Percentiles rank a stretch among this genome's conserved stretches.
Conservation (phyloP, 1,139 yeast genomes). For the Kurtzmaniella quercitrusa region DNA sequence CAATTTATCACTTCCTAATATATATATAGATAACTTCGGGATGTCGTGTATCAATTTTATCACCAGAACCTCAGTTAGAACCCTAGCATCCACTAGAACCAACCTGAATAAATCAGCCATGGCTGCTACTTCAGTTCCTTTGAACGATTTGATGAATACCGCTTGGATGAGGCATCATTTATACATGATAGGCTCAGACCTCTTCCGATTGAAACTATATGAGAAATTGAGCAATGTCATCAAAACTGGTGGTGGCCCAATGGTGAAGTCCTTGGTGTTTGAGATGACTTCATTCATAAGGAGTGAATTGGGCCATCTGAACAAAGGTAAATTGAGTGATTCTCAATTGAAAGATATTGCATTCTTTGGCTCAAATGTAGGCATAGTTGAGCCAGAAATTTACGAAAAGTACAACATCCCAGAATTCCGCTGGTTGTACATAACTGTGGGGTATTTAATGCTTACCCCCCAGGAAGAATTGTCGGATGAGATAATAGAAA, state of each 20-base stretch:
- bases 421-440: slow-evolving; percentile 28
- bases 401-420: slow-evolving; percentile 7
- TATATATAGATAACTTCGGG: not conserved
- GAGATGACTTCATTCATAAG: slow-evolving; percentile 36
- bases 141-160: slow-evolving; percentile 15
- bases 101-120: not conserved
- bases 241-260: slow-evolving; percentile 32
- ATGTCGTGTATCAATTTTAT: not conserved
- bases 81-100: not conserved
- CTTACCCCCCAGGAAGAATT: slow-evolving; percentile 20
- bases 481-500: slow-evolving; percentile 26
- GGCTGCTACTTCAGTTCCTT: slow-evolving; percentile 2
- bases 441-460: slow-evolving; percentile 33
- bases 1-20: not conserved
- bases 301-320: slow-evolving; percentile 19
- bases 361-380: slow-evolving; percentile 13
- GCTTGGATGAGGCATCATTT: slow-evolving; percentile 34
- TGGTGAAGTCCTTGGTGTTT: slow-evolving; percentile 30
- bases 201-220: slow-evolving; percentile 31
- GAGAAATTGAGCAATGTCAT: slow-evolving; percentile 28
- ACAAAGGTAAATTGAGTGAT: slow-evolving; percentile 14
- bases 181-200: slow-evolving; percentile 32
- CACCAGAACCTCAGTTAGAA: not conserved
- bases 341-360: slow-evolving; percentile 22
- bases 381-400: slow-evolving; percentile 1